These are phyloP conservation scores for Lichtheimia ornata DNA, from an alignment of 371 early-diverging fungal species.

Conservation along the genomic window DNA sequence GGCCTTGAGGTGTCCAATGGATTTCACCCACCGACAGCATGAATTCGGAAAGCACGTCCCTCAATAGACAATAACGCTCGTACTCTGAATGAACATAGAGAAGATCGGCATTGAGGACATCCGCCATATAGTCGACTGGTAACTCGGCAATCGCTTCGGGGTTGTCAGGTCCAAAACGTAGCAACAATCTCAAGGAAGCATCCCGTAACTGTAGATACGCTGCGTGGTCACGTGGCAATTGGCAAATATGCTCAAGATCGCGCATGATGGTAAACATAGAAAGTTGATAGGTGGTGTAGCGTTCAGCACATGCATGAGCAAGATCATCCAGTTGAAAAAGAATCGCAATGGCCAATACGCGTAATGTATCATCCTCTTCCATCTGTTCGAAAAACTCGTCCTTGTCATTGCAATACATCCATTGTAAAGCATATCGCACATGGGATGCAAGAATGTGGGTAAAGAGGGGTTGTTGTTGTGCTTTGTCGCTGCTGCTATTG, in stretches of 20 bases:
- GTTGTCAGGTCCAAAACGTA: slow-evolving; percentile 43
- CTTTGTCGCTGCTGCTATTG: not conserved
- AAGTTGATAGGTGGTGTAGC: slow-evolving; percentile 34
- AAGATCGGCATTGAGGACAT: slow-evolving; percentile 44
- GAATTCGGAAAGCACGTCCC: slow-evolving; percentile 32
- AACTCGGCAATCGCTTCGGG: slow-evolving; percentile 30
- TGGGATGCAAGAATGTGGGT: slow-evolving; percentile 36
- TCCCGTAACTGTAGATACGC: slow-evolving; percentile 42
- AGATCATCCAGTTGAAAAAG: slow-evolving; percentile 41
- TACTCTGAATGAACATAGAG: slow-evolving; percentile 42
- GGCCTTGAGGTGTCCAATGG: slow-evolving; percentile 40
- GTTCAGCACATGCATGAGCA: slow-evolving; percentile 34
- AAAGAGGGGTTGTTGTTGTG: slow-evolving; percentile 12
- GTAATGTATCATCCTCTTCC: slow-evolving; percentile 36
- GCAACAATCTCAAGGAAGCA: slow-evolving; percentile 37
- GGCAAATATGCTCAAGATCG: slow-evolving; percentile 48
- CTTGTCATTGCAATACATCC: slow-evolving; percentile 39
- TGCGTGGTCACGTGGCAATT: slow-evolving; percentile 33
- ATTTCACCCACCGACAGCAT: slow-evolving; percentile 50
- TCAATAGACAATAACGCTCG: slow-evolving; percentile 39
- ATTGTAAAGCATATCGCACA: slow-evolving; percentile 41
- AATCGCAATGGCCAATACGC: slow-evolving; percentile 37
- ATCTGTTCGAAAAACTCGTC: slow-evolving; percentile 17
- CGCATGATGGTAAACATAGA: slow-evolving; percentile 39
- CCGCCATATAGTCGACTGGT: slow-evolving; percentile 51